Percentiles rank a stretch among this genome's conserved stretches.
Evolutionary conservation across 768 basidiomycete genomes (phyloP).

Genomic region (Cyathus striatus): DNA sequence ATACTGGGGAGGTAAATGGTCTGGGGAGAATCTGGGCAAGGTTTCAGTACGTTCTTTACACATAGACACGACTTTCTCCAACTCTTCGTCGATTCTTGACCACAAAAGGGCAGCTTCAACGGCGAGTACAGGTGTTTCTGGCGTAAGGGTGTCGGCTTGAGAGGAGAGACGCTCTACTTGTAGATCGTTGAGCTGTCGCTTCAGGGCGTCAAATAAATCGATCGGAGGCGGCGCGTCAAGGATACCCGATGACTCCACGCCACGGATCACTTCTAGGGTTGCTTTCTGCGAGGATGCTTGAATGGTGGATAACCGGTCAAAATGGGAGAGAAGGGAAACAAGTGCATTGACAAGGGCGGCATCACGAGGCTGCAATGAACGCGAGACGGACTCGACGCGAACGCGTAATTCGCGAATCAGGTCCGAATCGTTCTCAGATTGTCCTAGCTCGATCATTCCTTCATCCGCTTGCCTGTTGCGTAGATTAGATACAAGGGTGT

Average conservation of each 20-base stretch:
- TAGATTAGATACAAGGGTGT: constrained; percentile 58
- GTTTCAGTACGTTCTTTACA: constrained; percentile 55
- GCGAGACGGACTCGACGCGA: constrained; percentile 45
- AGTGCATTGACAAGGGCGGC: constrained; percentile 64
- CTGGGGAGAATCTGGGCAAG: constrained; percentile 20
- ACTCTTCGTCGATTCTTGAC: constrained; percentile 67
- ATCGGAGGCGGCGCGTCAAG: constrained; percentile 20
- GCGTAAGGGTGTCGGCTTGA: constrained; percentile 27
- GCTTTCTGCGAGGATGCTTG: constrained; percentile 19
- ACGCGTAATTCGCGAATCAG: constrained; percentile 56
- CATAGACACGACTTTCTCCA: constrained; percentile 63
- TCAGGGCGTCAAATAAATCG: constrained; percentile 56
- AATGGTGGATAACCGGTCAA: constrained; percentile 55
- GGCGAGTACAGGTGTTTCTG: constrained; percentile 33
- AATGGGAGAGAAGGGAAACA: constrained; percentile 62
- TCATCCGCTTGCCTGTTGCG: constrained; percentile 39
- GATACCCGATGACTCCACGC: constrained; percentile 8
- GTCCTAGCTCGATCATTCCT: constrained; percentile 42
- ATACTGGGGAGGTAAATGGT: constrained; percentile 47
- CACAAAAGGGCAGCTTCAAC: constrained; percentile 68
- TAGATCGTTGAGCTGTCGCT: constrained; percentile 63
- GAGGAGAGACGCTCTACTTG: constrained; percentile 51
- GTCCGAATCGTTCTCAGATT: constrained; percentile 37
- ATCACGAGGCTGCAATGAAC: constrained; percentile 42
- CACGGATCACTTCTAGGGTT: constrained; percentile 7